Percentiles rank a stretch among this genome's conserved stretches.
Evolutionary conservation across 2,329 filamentous ascomycete species (phyloP).

Genomic region (Pezicula radicicola): DNA sequence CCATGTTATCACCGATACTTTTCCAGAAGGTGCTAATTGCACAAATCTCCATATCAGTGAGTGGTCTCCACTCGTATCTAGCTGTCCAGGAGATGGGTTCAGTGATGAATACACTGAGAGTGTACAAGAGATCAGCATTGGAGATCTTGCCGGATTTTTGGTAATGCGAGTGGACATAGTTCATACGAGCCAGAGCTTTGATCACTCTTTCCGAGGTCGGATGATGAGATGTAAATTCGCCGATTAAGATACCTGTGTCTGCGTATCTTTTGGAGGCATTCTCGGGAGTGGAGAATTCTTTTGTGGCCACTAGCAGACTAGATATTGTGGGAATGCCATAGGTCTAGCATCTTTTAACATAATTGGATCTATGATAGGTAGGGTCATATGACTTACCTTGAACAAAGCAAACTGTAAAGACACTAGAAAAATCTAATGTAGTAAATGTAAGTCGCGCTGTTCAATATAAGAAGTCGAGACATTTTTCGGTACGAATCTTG

Average conservation of each 20-base stretch:
- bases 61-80: conserved; percentile 65
- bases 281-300: conserved; percentile 41
- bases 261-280: conserved; percentile 41
- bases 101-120: conserved; percentile 60
- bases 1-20: conserved; percentile 66
- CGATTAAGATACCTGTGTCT: conserved; percentile 20
- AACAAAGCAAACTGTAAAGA: conserved; percentile 58
- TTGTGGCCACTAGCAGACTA: conserved; percentile 42
- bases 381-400: conserved; percentile 34
- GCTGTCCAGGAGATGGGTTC: conserved; percentile 64
- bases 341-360: conserved; percentile 31
- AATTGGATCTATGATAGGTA: neutral
- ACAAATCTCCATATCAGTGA: conserved; percentile 66
- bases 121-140: conserved; percentile 64
- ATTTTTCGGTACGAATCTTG: no score
- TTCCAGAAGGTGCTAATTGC: conserved; percentile 71
- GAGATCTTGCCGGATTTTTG: conserved; percentile 55
- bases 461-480: no score
- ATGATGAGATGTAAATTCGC: conserved; percentile 16
- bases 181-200: conserved; percentile 59
- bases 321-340: conserved; percentile 56
- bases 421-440: conserved; percentile 27
- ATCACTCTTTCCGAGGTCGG: conserved; percentile 33
- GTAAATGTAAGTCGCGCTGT: no score
- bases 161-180: conserved; percentile 59